A percentile compares a stretch with the other conserved stretches of the same genome.
These are phyloP conservation scores for Myriosclerotinia curreyana DNA, from an alignment of 2,329 filamentous ascomycete species.

Conservation along the genomic window DNA sequence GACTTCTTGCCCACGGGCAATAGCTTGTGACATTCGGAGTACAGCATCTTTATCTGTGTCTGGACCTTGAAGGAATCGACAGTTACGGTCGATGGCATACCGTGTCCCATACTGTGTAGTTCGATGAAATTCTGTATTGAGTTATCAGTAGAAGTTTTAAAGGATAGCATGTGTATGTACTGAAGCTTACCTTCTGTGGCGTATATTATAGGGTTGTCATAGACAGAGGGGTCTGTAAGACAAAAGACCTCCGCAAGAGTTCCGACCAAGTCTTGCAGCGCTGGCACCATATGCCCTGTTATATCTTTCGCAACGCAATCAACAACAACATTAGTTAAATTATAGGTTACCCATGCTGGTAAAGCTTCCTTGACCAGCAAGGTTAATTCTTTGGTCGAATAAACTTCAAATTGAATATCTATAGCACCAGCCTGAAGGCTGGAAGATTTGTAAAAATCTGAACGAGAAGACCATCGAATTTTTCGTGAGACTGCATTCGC, in stretches of 20 bases:
- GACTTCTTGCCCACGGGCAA: slow-evolving; percentile 61
- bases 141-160: slow-evolving; percentile 8
- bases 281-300: slow-evolving; percentile 61
- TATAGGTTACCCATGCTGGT: slow-evolving; percentile 66
- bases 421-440: neutral
- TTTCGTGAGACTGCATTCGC: slow-evolving; percentile 30
- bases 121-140: slow-evolving; percentile 60
- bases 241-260: slow-evolving; percentile 74
- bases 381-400: neutral
- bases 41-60: slow-evolving; percentile 62
- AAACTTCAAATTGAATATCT: neutral
- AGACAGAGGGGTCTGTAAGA: slow-evolving; percentile 66
- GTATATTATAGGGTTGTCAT: slow-evolving; percentile 73
- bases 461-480: slow-evolving; percentile 29
- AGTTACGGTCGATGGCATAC: slow-evolving; percentile 71
- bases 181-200: slow-evolving; percentile 60
- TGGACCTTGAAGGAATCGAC: slow-evolving; percentile 73
- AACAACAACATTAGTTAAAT: slow-evolving; percentile 65
- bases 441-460: neutral
- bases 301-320: slow-evolving; percentile 63
- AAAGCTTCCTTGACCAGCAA: slow-evolving; percentile 52
- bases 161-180: neutral
- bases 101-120: slow-evolving; percentile 71
- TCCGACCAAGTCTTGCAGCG: slow-evolving; percentile 65
- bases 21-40: slow-evolving; percentile 57